Conservation (phyloP, 2,329 filamentous ascomycete genomes). For the Aureobasidium sp. region DNA sequence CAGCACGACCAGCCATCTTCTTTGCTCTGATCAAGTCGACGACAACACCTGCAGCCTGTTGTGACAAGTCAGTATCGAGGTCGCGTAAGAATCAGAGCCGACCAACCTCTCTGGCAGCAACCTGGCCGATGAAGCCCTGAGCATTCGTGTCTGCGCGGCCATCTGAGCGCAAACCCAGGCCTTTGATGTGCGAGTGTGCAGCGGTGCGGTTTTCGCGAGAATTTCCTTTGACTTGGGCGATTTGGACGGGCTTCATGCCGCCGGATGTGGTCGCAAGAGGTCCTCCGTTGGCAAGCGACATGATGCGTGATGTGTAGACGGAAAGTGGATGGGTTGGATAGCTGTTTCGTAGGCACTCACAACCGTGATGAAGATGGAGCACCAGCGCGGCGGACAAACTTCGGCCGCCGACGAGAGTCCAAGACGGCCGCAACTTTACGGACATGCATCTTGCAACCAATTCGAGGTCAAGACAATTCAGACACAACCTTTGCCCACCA, state of each 20-base stretch:
- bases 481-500: slow-evolving; percentile 24
- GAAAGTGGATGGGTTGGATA: background rate
- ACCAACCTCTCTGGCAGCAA: slow-evolving; percentile 62
- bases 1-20: slow-evolving; percentile 94
- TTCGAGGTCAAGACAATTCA: background rate
- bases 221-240: slow-evolving; percentile 27
- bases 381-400: background rate
- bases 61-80: background rate
- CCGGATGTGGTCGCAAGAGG: slow-evolving; percentile 17
- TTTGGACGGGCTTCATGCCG: slow-evolving; percentile 27
- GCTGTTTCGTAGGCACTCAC: background rate
- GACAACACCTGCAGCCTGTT: slow-evolving; percentile 77
- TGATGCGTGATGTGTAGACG: slow-evolving; percentile 1
- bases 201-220: slow-evolving; percentile 87
- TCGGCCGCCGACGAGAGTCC: background rate
- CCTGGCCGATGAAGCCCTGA: slow-evolving; percentile 84
- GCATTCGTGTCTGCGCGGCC: slow-evolving; percentile 73
- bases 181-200: slow-evolving; percentile 96
- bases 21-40: slow-evolving; percentile 93
- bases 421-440: background rate
- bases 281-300: slow-evolving; percentile 10
- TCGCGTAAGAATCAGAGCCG: background rate
- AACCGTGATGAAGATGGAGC: background rate
- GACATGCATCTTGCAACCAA: background rate
- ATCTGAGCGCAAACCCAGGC: slow-evolving; percentile 77